Evolutionary conservation across 805 yeast species (phyloP).

Genomic region (Kregervanrija pseudodelftensis): DNA sequence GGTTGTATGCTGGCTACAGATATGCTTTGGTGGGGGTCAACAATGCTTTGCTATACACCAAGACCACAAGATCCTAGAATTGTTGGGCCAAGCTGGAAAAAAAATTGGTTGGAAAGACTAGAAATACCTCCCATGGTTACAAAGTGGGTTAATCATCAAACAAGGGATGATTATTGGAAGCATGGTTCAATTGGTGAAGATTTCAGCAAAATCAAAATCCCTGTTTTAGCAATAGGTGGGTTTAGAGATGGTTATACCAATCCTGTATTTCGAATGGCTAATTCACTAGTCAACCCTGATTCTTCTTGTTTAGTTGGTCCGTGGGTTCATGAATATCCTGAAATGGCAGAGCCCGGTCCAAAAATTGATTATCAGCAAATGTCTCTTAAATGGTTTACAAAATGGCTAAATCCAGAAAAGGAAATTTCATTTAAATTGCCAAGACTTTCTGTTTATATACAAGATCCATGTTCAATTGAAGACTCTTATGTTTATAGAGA

Average conservation of each 20-base stretch:
- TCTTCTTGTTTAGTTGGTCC: constrained; percentile 36
- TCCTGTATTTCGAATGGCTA: constrained; percentile 37
- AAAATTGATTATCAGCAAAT: constrained; percentile 37
- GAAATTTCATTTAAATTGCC: constrained; percentile 26
- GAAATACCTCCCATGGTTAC: constrained; percentile 33
- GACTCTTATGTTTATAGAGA: constrained; percentile 32
- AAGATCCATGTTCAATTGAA: constrained; percentile 33
- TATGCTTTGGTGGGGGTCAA: constrained; percentile 46
- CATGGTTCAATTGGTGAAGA: constrained; percentile 41
- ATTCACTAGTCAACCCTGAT: constrained; percentile 34
- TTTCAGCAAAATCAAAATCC: constrained; percentile 32
- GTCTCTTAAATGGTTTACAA: constrained; percentile 34
- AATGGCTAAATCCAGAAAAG: constrained; percentile 27
- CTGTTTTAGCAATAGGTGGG: constrained; percentile 39
- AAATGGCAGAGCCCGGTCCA: constrained; percentile 40
- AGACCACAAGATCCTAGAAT: constrained; percentile 40
- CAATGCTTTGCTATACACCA: constrained; percentile 37
- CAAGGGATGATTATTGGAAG: constrained; percentile 40
- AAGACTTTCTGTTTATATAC: constrained; percentile 33
- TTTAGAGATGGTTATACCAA: constrained; percentile 43
- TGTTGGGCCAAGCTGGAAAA: constrained; percentile 33
- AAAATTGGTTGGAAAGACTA: constrained; percentile 35
- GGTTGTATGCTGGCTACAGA: constrained; percentile 38
- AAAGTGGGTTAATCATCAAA: constrained; percentile 37
- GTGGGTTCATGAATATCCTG: constrained; percentile 45